Evolutionary conservation across 139 green algal genomes (phyloP), one percentile per base, ranked within the genome.

Genomic region (Zygnema circumcarinatum): DNA sequence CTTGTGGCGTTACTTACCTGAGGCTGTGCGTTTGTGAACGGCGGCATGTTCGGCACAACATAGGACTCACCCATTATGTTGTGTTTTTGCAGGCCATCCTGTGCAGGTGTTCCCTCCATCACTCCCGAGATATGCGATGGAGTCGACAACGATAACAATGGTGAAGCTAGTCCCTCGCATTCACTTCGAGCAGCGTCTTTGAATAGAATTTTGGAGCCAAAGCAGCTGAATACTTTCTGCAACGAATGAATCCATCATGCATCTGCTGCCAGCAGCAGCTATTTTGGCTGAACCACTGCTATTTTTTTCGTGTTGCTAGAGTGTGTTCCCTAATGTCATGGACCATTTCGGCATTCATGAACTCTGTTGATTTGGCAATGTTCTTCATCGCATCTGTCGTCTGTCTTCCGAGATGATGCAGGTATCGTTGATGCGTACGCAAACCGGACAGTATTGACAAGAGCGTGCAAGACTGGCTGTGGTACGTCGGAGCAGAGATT

Each of bases 81-180:
- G 16, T 62, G 47, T 62, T 16, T 62, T 62, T 62, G 47, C 47
- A 62, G 47, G 16, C 16, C 16, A 16, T 62, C 47, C 16, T 62
- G 47, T 62, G 7, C 47, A 7, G 47, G 16, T 16, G 16, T 62
- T 62, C 47, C 47, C 7, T 25, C 7, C 47, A 62, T 62, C 47
- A 62, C 69, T 39, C 69, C 69, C 7, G 69, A 78, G 16, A 78
- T 78, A 3, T 78, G 69, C 16, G 69, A 78, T 41, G 69, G 69
- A 39, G 69, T 78, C 11, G 69, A 78, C 69, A 78, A 78, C 36
- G 16, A 78, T 41, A 38, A 38, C 36, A 41, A 78, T 41, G 69
- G 69, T 78, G 16, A 78, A 41, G 69, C 69, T 78, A 3, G 11
- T 78, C 16, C 16, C 16, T 3, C 36, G 7, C 69, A 38, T 16